Base-by-base conservation (phyloP, 1,139 yeast species). In the Hemisphaericaspora subhashii region DNA sequence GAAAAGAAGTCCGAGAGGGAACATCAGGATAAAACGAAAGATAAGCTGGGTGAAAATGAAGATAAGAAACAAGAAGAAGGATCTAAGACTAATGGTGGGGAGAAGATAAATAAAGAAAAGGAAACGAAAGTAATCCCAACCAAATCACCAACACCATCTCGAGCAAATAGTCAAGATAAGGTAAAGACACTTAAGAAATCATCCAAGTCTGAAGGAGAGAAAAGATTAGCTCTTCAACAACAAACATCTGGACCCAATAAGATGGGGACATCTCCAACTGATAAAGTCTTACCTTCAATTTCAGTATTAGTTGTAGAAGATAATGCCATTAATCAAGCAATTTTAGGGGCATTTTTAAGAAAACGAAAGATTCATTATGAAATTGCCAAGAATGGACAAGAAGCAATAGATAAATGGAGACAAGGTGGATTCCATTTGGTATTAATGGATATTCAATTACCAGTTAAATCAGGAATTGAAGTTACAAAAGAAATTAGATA, bases 221-320 rank as follows among this genome's bases (percentile, higher is more conserved):
- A 27, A 33, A 23, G 35, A 27, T 28, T 30, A 33, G 13, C 21
- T 25, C 27, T 27, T 11, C 36, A 16, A 21, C 40, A 23, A 29
- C 31, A 24, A n/a, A 23, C 22, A 31, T 22, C 29, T 22, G 15
- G 25, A 14, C 25, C 35, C 18, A 33, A 33, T n/a, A 28, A 24
- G 28, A 26, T 10, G 26, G 20, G 29, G 5, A 18, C 18, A 14
- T 50, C 59, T 9, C 62, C 77, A 3, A 64, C 73, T 11, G 74
- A 74, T 18, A 70, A 73, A 41, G 81, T 78, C 8, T 54, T 78
- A 21, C 96, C 97, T 0, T 87, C 89, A 43, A 83, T 92, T 37
- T 87, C 89, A 28, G 96, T 92, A 3, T 67, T 92, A 40, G 92
- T 92, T 25, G 98, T 94, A 6, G 98, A 92, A 60, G 98, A 92